Base-by-base conservation (phyloP, 2,329 filamentous ascomycete species). In the Sclerotinia trifoliorum region DNA sequence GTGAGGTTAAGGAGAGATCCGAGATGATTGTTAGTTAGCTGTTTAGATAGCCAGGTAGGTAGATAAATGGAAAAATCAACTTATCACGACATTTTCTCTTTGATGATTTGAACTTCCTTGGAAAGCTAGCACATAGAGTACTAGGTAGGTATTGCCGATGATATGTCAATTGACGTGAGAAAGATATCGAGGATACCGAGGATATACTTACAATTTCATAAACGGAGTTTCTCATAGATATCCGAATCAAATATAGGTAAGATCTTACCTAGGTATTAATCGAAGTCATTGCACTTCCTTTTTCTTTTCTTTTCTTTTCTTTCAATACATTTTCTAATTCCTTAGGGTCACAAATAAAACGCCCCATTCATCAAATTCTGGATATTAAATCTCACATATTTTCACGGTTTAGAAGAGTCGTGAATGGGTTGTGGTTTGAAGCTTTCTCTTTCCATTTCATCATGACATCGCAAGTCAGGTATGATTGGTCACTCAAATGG, bases 1-100 rank as follows among this genome's bases (percentile, higher is more conserved):
- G 52, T 55, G 29, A 55, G 52, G 19, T 35, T n/a, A 35, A 55
- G 39, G 56, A 58, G 56, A 58, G 39, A 26, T 60, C 39, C 56
- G 56, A 21, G n/a, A 46, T 52, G n/a, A 55, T 60, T 60, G 56
- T 46, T 60, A 17, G 39, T 35, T 35, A 35, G 35, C 35, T 35
- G 35, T 35, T 35, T 35, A 35, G 7, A 35, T 35, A 35, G 35
- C 10, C 10, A 35, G 35, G 44, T 44, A 44, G 56, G 26, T 24
- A 26, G 35, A 55, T 55, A 0, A 55, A 55, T 4, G 35, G 52
- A 55, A 58, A 24, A 58, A 58, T 15, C 35, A 58, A 39, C n/a
- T 44, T n/a, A 60, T 60, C 56, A 60, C 39, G 8, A 46, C 39
- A 46, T 60, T 57, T 57, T 15, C 56, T 15, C 42, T 60, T n/a